Evolutionary conservation across 164 flowering plant species (phyloP), one percentile per base, ranked within the genome.

Genomic region (Malania oleifera): DNA sequence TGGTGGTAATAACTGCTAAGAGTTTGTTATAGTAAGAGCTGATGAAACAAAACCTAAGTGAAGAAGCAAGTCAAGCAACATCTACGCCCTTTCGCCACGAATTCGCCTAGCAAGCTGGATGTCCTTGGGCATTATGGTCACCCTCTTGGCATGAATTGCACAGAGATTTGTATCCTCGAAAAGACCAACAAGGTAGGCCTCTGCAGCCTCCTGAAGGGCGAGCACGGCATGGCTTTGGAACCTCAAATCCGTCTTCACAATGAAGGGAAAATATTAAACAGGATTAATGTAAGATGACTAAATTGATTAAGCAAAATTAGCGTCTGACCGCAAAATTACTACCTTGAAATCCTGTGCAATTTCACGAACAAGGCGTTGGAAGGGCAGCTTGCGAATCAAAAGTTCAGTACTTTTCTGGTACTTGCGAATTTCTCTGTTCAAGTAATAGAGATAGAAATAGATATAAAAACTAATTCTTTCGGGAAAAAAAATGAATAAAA

Each of bases 341-440:
- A 67, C 65, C 72, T 69, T 69, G 61, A 69, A 69, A 9, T 67
- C 71, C 15, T 62, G 71, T 17, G 71, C 71, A 37, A 64, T 64
- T 50, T 64, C 67, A 56, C 67, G 67, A 15, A 64, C 62, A 20
- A 64, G 60, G 14, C 60, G 52, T 17, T 62, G 66, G 35, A 62
- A 57, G 10, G 67, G 67, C 3, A 64, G 67, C 47, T 69, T 69
- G 17, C 72, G 55, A 41, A 69, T 64, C 68, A 69, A 46, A 35
- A 69, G 72, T 18, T 69, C 72, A 24, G 67, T 56, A 6, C 61
- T 63, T 39, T 59, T 59, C 54, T 59, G 62, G 20, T 68, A n/a
- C n/a, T n/a, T 63, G 0, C 70, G 45, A 19, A 61, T 67, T 61
- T 69, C 73, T 64, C 73, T 64, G 58, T 43, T 23, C 7, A 25